Conservation (phyloP, 371 early-diverging fungal species). For the Globomyces sp. region DNA sequence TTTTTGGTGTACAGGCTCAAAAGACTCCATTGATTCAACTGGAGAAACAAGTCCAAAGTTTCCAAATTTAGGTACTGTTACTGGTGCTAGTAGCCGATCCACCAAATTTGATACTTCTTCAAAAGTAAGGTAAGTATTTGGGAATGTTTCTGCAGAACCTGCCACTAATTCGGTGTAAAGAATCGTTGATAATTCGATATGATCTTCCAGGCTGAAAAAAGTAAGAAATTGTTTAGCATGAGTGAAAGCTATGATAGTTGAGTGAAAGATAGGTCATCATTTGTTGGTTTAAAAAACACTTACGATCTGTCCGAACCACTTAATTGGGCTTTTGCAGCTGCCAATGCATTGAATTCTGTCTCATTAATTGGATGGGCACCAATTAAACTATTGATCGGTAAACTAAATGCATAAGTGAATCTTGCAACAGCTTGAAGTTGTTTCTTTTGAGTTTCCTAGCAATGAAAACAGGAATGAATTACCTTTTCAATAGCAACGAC, state of each 20-base stretch:
- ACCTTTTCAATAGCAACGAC: slow-evolving; percentile 17
- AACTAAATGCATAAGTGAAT: slow-evolving; percentile 28
- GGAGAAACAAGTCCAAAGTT: neutral
- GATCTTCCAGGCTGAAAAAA: too few relatives aligned
- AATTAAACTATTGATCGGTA: slow-evolving; percentile 26
- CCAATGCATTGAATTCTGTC: slow-evolving; percentile 9
- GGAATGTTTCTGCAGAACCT: slow-evolving; percentile 12
- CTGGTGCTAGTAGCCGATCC: slow-evolving; percentile 27
- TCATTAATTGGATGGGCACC: slow-evolving; percentile 21
- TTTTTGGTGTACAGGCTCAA: too few relatives aligned
- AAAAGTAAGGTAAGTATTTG: slow-evolving; percentile 26
- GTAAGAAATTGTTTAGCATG: too few relatives aligned
- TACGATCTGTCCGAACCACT: slow-evolving; percentile 9
- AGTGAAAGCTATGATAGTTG: too few relatives aligned
- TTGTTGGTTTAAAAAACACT: slow-evolving; percentile 19
- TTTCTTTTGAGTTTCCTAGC: slow-evolving; percentile 6
- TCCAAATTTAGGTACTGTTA: slow-evolving; percentile 35
- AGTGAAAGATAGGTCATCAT: neutral
- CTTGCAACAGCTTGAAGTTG: neutral
- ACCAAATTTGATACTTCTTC: slow-evolving; percentile 28
- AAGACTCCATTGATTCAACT: neutral
- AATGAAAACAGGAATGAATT: neutral
- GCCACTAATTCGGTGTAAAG: neutral
- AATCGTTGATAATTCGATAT: neutral
- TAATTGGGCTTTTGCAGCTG: neutral